Evolutionary conservation across 2,329 filamentous ascomycete genomes (phyloP), one percentile per base, ranked within the genome.

Genomic region (Alternaria ethzedia): DNA sequence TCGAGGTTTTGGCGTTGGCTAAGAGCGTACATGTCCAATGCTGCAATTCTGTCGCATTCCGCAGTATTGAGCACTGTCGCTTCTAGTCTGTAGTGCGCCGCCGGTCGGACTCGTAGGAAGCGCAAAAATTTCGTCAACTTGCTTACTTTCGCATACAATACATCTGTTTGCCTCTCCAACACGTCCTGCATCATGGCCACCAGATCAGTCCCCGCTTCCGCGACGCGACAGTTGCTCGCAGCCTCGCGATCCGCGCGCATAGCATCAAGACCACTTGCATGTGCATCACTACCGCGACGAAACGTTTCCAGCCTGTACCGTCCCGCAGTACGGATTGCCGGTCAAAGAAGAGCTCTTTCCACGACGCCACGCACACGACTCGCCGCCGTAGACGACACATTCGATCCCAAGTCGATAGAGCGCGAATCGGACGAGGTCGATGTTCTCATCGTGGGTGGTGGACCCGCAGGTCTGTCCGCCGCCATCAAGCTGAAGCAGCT

Each of bases 401-500:
- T 83, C 65, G 81, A 84, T 63, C 81, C 82, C 20, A 73, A 75
- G 30, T 80, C 85, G 59, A 85, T 94, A 61, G 95, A 98, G 69
- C 90, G 96, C 69, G 96, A 98, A 80, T 91, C 89, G 57, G 96
- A 99, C 75, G 84, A 96, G 82, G 96, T 99, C 28, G 96, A 99
- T 81, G 94, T 99, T 28, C 97, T 94, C 81, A 98, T 99, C 75
- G 89, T 99, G 57, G 96, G 96, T 75, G 96, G 93, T 80, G 95
- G 96, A n/a, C 96, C 96, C 57, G 93, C 96, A 56, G 96, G 96
- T 63, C 87, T 99, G 70, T 91, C 92, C 71, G 94, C 96, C 50
- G 96, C 95, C 54, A 99, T 99, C 77, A 91, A 92, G 69, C 84
- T 99, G 59, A 98, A 98, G 85, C 95, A 99, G 82, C 86, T 97